Evolutionary conservation across 352 stramenopile species (phyloP).

Genomic region (Globisporangium solare): DNA sequence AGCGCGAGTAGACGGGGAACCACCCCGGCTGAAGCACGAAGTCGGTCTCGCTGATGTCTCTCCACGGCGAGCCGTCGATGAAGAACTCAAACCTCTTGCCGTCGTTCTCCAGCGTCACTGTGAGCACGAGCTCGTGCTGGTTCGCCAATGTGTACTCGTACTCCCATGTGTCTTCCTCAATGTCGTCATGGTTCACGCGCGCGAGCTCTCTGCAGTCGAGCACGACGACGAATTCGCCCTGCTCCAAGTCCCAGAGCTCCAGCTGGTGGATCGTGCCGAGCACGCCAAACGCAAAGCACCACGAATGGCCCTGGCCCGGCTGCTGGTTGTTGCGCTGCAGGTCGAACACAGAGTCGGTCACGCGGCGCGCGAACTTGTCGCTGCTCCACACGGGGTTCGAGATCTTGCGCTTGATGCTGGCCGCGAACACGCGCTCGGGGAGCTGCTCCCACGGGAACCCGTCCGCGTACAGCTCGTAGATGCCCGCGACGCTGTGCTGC

Average conservation of each 20-base stretch:
- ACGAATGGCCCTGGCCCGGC: constrained; percentile 46
- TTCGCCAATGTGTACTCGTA: constrained; percentile 71
- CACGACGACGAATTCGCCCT: constrained; percentile 74
- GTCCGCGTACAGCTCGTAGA: constrained; percentile 72
- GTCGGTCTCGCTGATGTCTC: constrained; percentile 70
- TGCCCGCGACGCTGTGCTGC: constrained; percentile 54
- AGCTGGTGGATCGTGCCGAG: constrained; percentile 74
- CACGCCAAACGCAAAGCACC: constrained; percentile 82
- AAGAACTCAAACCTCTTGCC: constrained; percentile 71
- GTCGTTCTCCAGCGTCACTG: constrained; percentile 61
- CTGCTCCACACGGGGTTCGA: constrained; percentile 67
- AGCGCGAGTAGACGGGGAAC: constrained; percentile 78
- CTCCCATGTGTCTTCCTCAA: constrained; percentile 60
- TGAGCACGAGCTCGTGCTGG: constrained; percentile 60
- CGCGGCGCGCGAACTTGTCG: constrained; percentile 70
- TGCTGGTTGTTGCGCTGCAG: constrained; percentile 36
- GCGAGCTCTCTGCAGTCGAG: constrained; percentile 62
- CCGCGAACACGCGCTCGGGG: constrained; percentile 41
- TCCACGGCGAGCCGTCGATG: constrained; percentile 71
- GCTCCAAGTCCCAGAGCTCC: constrained; percentile 62
- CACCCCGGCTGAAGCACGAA: constrained; percentile 76
- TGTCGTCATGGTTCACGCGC: constrained; percentile 57
- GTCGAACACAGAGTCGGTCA: constrained; percentile 42
- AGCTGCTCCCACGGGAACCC: constrained; percentile 64
- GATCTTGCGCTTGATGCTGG: constrained; percentile 18